These are phyloP conservation scores for Mortierella sp. DNA, from an alignment of 371 early-diverging fungal species.

Conservation along the genomic window DNA sequence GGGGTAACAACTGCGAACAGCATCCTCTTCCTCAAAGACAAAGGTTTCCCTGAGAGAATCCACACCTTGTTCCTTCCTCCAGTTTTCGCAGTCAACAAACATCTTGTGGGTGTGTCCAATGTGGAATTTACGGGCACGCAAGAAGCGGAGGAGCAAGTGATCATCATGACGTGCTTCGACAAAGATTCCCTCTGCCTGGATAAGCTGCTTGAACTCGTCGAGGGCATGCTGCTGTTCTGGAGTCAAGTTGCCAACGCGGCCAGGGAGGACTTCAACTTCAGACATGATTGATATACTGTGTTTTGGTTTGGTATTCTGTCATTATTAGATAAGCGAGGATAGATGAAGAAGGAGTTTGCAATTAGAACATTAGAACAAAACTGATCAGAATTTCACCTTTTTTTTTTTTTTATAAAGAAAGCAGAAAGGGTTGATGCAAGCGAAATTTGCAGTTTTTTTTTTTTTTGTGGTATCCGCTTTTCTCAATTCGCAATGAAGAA, in stretches of 20 bases:
- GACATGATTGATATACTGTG: constrained; percentile 5
- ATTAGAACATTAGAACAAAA: neutral
- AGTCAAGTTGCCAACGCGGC: constrained; percentile 68
- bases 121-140: constrained; percentile 79
- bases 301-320: neutral
- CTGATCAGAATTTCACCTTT: constrained; percentile 11
- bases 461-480: too few species aligned
- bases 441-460: too few species aligned
- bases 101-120: constrained; percentile 70
- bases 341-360: neutral
- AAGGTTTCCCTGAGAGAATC: constrained; percentile 60
- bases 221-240: constrained; percentile 67
- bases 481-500: too few species aligned
- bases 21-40: constrained; percentile 61
- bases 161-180: constrained; percentile 73
- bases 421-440: too few species aligned
- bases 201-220: constrained; percentile 64
- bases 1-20: constrained; percentile 68
- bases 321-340: neutral
- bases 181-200: constrained; percentile 60
- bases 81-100: constrained; percentile 72
- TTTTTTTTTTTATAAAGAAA: neutral
- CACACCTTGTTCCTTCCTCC: constrained; percentile 70
- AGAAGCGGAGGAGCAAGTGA: constrained; percentile 75
- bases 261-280: constrained; percentile 53